Evolutionary conservation across 2,329 filamentous ascomycete species (phyloP).

Genomic region (Alternaria rosae): DNA sequence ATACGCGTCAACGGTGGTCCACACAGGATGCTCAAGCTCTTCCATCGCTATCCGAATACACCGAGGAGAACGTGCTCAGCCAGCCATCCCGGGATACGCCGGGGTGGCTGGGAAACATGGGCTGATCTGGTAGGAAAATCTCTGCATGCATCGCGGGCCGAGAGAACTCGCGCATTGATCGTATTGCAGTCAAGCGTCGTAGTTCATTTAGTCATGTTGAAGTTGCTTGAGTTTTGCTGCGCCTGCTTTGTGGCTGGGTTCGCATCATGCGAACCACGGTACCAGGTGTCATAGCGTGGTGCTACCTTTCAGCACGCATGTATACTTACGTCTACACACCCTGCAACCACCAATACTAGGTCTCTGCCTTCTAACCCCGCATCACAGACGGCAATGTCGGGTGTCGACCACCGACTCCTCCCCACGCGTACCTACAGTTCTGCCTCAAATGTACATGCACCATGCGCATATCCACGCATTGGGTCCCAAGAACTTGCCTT

Average conservation of each 20-base stretch:
- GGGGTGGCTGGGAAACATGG: conserved; percentile 21
- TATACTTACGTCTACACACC: conserved; percentile 5
- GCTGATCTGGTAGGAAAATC: conserved; percentile 30
- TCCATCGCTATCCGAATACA: conserved; percentile 23
- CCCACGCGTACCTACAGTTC: not conserved
- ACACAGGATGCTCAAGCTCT: conserved; percentile 11
- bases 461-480: not conserved
- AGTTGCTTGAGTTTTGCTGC: conserved; percentile 1
- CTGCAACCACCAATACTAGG: conserved; percentile 4
- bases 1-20: conserved; percentile 28
- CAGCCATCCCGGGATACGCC: conserved; percentile 18
- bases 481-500: not conserved
- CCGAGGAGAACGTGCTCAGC: conserved; percentile 22
- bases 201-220: conserved; percentile 7
- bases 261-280: conserved; percentile 18
- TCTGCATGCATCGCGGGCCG: conserved; percentile 34
- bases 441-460: not conserved
- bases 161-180: conserved; percentile 22
- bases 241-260: conserved; percentile 14
- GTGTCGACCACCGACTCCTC: conserved; percentile 5
- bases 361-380: conserved; percentile 10
- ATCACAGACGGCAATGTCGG: conserved; percentile 9
- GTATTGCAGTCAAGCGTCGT: conserved; percentile 10
- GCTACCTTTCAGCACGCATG: conserved; percentile 3
- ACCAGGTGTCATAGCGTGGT: conserved; percentile 8